These are phyloP conservation scores for Aschersonia sp. DNA, from an alignment of 2,329 filamentous ascomycete species.

Conservation along the genomic window DNA sequence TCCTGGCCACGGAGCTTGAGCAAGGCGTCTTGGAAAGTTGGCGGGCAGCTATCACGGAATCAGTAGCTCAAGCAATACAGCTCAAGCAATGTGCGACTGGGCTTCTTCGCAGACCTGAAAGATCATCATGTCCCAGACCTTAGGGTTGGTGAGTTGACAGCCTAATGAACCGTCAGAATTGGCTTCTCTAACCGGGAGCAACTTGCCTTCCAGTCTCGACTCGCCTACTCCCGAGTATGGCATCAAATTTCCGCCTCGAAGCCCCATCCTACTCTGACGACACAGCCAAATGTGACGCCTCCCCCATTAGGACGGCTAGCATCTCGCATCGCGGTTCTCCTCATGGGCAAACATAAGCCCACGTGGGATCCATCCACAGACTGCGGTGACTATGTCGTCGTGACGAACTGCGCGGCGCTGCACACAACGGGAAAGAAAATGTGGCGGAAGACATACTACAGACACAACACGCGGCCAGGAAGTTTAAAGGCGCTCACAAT, in stretches of 20 bases:
- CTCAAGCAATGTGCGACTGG: too few relatives aligned
- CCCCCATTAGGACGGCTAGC: constrained; percentile 85
- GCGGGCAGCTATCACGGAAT: neutral
- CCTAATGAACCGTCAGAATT: neutral
- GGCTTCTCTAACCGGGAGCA: neutral
- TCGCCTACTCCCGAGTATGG: constrained; percentile 94
- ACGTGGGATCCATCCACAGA: constrained; percentile 95
- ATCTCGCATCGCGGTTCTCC: constrained; percentile 67
- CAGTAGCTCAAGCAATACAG: neutral
- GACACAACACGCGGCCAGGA: constrained; percentile 82
- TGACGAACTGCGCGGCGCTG: constrained; percentile 74
- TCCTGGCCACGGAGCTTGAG: neutral
- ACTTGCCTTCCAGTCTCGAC: constrained; percentile 52
- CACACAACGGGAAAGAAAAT: constrained; percentile 85
- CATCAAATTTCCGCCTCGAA: constrained; percentile 66
- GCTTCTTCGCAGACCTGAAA: neutral
- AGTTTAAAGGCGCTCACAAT: constrained; percentile 79
- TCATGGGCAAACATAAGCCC: constrained; percentile 99
- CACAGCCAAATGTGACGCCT: constrained; percentile 40
- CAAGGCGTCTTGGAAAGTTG: neutral
- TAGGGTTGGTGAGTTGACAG: constrained; percentile 51
- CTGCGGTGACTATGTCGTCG: constrained; percentile 97
- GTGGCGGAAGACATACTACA: constrained; percentile 90
- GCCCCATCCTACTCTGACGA: constrained; percentile 47
- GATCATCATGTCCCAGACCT: constrained; percentile 56